These are phyloP conservation scores for Medicago lupulina DNA, from an alignment of 306 rosid genomes.

Conservation along the genomic window DNA sequence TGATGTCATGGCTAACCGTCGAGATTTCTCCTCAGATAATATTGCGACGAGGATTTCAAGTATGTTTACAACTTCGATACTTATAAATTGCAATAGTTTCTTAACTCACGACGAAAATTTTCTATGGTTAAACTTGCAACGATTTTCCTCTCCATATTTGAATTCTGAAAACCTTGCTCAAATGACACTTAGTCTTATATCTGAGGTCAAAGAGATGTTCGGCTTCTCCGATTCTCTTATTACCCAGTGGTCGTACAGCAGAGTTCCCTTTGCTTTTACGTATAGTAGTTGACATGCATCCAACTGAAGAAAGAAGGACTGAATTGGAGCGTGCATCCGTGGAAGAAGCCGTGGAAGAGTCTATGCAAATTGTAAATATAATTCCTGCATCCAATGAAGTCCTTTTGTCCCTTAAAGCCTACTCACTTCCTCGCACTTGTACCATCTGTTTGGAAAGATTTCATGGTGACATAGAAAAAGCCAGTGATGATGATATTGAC, in stretches of 20 bases:
- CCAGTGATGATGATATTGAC: background rate
- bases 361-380: background rate
- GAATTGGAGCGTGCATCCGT: background rate
- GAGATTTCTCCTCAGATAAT: background rate
- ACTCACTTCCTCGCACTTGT: background rate
- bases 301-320: background rate
- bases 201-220: background rate
- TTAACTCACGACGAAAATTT: background rate
- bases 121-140: background rate
- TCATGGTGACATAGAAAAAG: too few relatives aligned
- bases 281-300: background rate
- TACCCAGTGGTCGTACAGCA: background rate
- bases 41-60: background rate
- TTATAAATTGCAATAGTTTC: background rate
- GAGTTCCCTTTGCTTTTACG: background rate
- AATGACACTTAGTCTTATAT: too few relatives aligned
- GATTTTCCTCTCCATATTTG: background rate
- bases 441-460: background rate
- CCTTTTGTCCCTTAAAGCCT: background rate
- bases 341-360: too few relatives aligned
- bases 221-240: background rate
- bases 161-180: background rate
- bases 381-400: background rate
- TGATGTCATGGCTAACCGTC: background rate
- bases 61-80: background rate